A percentile compares a stretch with the other conserved stretches of the same genome.
Evolutionary conservation across 1,284 basidiomycete genomes (phyloP).

Genomic region (Cystobasidiaceae sp.): DNA sequence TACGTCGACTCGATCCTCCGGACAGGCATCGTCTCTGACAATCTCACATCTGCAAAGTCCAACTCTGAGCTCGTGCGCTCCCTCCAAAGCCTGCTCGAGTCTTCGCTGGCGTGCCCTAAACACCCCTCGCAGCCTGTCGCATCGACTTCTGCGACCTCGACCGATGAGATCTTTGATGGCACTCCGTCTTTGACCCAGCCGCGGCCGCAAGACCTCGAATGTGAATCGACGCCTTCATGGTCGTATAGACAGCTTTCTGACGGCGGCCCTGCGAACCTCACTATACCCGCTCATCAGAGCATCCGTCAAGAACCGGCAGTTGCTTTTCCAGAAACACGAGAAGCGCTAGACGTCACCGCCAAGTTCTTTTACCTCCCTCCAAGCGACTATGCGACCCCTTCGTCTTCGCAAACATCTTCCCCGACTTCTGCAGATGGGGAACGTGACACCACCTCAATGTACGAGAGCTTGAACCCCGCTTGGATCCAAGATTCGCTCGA

Average conservation of each 20-base stretch:
- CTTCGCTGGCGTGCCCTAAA: constrained; percentile 22
- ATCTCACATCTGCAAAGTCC: constrained; percentile 13
- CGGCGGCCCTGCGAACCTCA: constrained; percentile 7
- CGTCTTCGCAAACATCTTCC: neutral
- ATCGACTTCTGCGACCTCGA: constrained; percentile 11
- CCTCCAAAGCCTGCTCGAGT: constrained; percentile 17
- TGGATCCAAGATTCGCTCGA: constrained; percentile 26
- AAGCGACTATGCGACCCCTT: neutral
- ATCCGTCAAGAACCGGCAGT: constrained; percentile 28
- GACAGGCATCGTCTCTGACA: constrained; percentile 17
- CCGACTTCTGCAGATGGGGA: neutral
- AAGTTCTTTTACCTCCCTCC: constrained; percentile 33
- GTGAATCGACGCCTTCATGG: constrained; percentile 16
- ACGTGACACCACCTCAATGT: neutral
- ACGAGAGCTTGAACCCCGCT: constrained; percentile 8
- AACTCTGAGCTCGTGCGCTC: constrained; percentile 32
- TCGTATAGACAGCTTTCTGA: constrained; percentile 2
- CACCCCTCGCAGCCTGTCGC: constrained; percentile 13
- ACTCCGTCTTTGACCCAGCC: neutral
- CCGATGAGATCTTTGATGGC: neutral
- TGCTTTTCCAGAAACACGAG: constrained; percentile 13
- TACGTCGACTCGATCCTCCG: constrained; percentile 27
- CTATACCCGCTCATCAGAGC: constrained; percentile 19
- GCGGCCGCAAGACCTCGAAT: neutral
- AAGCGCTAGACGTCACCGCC: constrained; percentile 29